These are phyloP conservation scores for Euptelea pleiosperma DNA, from an alignment of 164 flowering plant species.

Conservation along the genomic window DNA sequence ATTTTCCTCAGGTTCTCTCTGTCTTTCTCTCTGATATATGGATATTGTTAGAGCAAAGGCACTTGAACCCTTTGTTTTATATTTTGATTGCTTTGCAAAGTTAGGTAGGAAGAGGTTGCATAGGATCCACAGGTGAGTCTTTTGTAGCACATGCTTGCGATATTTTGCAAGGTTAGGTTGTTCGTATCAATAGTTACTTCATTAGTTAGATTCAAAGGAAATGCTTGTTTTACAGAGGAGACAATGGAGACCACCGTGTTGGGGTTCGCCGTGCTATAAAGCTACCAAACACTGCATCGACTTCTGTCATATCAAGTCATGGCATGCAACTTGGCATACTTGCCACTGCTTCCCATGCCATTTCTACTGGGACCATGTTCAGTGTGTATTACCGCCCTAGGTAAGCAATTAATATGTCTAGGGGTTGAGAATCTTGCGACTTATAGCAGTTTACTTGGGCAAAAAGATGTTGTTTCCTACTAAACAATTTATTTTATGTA, in stretches of 20 bases:
- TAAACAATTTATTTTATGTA: neutral
- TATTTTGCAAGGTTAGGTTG: too few species aligned
- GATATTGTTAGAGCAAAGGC: too few species aligned
- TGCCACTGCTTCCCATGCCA: conserved; percentile 55
- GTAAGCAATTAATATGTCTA: too few species aligned
- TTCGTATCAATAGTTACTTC: too few species aligned
- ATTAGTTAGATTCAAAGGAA: neutral
- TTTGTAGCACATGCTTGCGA: too few species aligned
- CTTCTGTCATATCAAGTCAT: conserved; percentile 46
- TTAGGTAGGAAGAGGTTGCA: too few species aligned
- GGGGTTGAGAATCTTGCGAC: too few species aligned
- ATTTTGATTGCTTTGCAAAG: too few species aligned
- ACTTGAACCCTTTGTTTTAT: too few species aligned
- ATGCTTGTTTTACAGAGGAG: conserved; percentile 38
- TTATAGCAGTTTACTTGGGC: neutral
- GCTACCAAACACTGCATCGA: conserved; percentile 22
- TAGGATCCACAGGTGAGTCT: too few species aligned
- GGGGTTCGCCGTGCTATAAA: conserved; percentile 49
- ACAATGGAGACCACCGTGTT: conserved; percentile 48
- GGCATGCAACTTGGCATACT: conserved; percentile 65
- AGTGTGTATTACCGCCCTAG: conserved; percentile 53
- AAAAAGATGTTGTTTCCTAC: neutral
- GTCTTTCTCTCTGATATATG: neutral
- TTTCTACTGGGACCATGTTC: conserved; percentile 49
- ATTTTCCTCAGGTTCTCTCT: conserved; percentile 39